Evolutionary conservation across 2,329 filamentous ascomycete genomes (phyloP), one percentile per base, ranked within the genome.

Genomic region (Acephala macrosclerotiorum): DNA sequence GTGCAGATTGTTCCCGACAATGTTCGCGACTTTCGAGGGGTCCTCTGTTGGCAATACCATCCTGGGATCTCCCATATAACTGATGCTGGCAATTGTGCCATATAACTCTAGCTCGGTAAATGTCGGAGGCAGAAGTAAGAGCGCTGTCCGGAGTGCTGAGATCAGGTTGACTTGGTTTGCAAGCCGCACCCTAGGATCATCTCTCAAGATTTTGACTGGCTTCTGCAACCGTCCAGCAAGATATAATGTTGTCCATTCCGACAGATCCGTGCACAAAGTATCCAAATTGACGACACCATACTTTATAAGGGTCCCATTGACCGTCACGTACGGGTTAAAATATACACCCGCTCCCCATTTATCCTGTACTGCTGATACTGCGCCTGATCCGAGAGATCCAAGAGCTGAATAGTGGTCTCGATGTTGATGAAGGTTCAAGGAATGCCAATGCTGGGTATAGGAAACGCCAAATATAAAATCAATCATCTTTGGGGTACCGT

Each of bases 401-500:
- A 99, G 82, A 12, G 87, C 89, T 1, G 95, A 98, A 80, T 99
- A 99, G 79, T 99, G 96, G 74, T 96, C 86, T 8, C 92, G 91
- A 76, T 99, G 91, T 77, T 97, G 91, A 70, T 86, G 85, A 72
- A 99, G 83, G 75, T 99, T 99, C 67, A 99, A 84, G 38, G 91
- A 94, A 80, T 99, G 96, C 93, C 95, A 99, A 80, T 99, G 96
- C 76, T 99, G 92, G 1, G 92, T 93, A 78, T 97, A 93, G 0
- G 92, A 93, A 12, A 98, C 95, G 29, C 95, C 96, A 77, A 99
- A 96, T 72, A 99, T 96, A 77, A 99, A 97, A 80, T 99, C 96
- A 70, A 99, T 97, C 90, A 98, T 97, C 81, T 97, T 97, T 14
- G 93, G 93, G 0, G 89, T 89, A 35, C 93, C 92, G 73, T 93